Evolutionary conservation across 176 grass and related monocot species (phyloP).

Genomic region (Musa itinerans): DNA sequence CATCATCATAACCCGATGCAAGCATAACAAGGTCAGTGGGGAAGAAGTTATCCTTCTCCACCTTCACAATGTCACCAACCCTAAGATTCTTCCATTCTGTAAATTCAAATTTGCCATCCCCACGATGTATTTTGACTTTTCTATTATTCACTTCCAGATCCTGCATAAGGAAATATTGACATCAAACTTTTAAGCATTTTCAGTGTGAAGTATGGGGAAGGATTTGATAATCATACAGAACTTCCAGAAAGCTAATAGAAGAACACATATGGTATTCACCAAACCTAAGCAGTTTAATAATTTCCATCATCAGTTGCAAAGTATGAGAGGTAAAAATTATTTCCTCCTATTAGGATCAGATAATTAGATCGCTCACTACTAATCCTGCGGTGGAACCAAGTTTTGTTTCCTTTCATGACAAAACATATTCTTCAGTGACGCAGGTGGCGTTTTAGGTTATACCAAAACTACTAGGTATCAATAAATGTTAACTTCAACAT

Average conservation of each 20-base stretch:
- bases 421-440: neutral
- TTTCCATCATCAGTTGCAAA: neutral
- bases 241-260: neutral
- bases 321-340: neutral
- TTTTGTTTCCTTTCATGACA: neutral
- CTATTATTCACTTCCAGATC: slow-evolving; percentile 84
- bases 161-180: slow-evolving; percentile 22
- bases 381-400: no score
- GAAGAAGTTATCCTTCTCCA: slow-evolving; percentile 95
- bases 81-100: slow-evolving; percentile 68
- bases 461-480: neutral
- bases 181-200: neutral
- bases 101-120: slow-evolving; percentile 50
- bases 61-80: slow-evolving; percentile 94
- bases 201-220: neutral
- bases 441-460: neutral
- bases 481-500: neutral
- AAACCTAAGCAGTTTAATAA: neutral
- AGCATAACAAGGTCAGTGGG: slow-evolving; percentile 92
- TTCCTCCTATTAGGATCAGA: neutral
- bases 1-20: slow-evolving; percentile 87
- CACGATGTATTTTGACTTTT: slow-evolving; percentile 64
- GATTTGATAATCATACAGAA: neutral
- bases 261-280: no score
- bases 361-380: no score